Base-by-base conservation (phyloP, 192 early-diverging fungal genomes). In the Coemansia sp. region DNA sequence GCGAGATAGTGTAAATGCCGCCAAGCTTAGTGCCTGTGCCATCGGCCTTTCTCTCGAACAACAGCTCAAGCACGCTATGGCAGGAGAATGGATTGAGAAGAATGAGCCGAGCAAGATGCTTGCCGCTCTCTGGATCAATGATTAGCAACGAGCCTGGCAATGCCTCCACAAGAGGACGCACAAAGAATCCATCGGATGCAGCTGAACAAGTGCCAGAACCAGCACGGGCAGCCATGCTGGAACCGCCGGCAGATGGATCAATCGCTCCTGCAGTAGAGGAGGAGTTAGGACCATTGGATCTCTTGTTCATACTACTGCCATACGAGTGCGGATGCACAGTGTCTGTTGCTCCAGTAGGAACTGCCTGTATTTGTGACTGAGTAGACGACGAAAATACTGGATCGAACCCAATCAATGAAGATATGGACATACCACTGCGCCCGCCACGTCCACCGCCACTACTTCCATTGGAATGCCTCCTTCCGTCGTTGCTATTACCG, bases 41-140 rank as follows among this genome's bases (percentile, higher is more conserved):
- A 12, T 70, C 80, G 10, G 55, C 32, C n/a, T 63, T 54, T 6
- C 80, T 69, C 39, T 62, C 71, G 71, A 83, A 83, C 61, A 78
- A 40, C 41, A 83, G 56, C 67, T 83, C 80, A 3, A 82, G 69
- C n/a, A 77, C 41, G 11, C 75, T 45, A 41, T 82, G 75, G 45
- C 71, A 67, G 4, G 80, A 49, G 61, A 82, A 82, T 32, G 80
- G 80, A 58, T 82, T 82, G 41, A 82, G 76, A 51, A 82, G 66
- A 39, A 82, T 45, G 69, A 82, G 51, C 26, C 80, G 75, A 12
- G 76, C 80, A 8, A 18, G 69, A 68, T 65, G 49, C 56, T 74
- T 26, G 51, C 13, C 39, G 64, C 73, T 66, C 10, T 65, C 61
- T 0, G 80, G 80, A n/a, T 82, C 76, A 13, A 82, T 60, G 32